Base-by-base conservation (phyloP, 1,139 yeast species). In the Protomyces gravidus region DNA sequence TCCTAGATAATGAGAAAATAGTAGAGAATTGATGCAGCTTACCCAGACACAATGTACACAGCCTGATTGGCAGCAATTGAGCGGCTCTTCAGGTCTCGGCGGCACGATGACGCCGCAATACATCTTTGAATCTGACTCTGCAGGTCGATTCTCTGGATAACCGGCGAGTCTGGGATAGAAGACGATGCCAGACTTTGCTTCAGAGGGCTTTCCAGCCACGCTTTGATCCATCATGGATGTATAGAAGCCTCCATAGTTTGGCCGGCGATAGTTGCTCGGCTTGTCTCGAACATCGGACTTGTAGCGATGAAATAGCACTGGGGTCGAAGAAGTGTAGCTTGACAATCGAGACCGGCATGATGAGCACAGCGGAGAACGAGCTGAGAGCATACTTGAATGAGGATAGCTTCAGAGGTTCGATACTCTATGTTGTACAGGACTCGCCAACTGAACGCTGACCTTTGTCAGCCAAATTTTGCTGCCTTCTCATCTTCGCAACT, bases 51-150 rank as follows among this genome's bases (percentile, higher is more conserved):
- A 53, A 26, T 53, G 58, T 11, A 53, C 58, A 53, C 58, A 53
- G n/a, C 58, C 58, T 9, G 58, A 53, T 21, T 53, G 58, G 15
- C 58, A 53, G 39, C 58, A 53, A n/a, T 53, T 53, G 46, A 53
- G 36, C 13, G 58, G 58, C 28, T 53, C 58, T 13, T 53, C 58
- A 7, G 58, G 58, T 28, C 46, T 32, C 11, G 58, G 32, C 27
- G 58, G 58, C 15, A 53, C 58, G 27, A 53, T 19, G 15, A 53
- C 47, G 11, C 58, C 58, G 11, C 46, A 42, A 15, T 53, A 53
- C 58, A 46, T 53, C 19, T 39, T 45, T 11, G 58, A 42, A 26
- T 30, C 48, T 3, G 47, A 45, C 7, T 42, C 46, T 26, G 58
- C 9, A 3, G 58, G 58, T 17, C 58, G 23, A n/a, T 53, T 36